Evolutionary conservation across 768 basidiomycete genomes (phyloP), one percentile per base, ranked within the genome.

Genomic region (Podaxis sp.): DNA sequence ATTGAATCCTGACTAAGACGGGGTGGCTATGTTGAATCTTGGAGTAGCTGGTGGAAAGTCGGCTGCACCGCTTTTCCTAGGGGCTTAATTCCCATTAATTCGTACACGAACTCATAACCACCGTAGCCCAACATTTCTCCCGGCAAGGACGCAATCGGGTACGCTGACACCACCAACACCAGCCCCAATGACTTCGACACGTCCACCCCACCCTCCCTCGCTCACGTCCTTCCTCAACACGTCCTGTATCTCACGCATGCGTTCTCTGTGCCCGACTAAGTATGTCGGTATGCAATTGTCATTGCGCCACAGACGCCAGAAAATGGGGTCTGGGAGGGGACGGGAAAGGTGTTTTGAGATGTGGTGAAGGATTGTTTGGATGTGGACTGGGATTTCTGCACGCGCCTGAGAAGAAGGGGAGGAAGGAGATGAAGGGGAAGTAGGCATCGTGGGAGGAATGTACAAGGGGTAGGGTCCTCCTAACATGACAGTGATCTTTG

Each of bases 401-500:
- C 24, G 19, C 4, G n/a, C 39, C 13, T 39, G 44, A 19, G 24
- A 12, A 48, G 38, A n/a, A 48, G 24, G 6, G 44, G 30, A 11
- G n/a, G 42, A 15, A 30, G 15, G 15, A 24, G 64, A 67, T 70
- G 65, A 63, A 72, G 69, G 57, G 63, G 69, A 62, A 68, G 58
- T 56, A 64, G 64, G 61, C 64, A 68, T 63, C 59, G 70, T 68
- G 71, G 73, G 55, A 68, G 68, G 63, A 12, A 62, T 62, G 28
- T 55, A 55, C 69, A 65, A 28, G 58, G 71, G 66, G 67, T 93
- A 87, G 1, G 93, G 90, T 0, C 94, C 95, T 19, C 95, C 94
- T 24, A 95, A 75, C 93, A 99, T 96, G 49, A 95, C 83, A 0
- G 96, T 95, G 67, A 96, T 71, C 72, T 96, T 97, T 28, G 89